phyloP scores from a whole-genome alignment of 164 flowering plant genomes.

The Akebia trifoliata region DNA sequence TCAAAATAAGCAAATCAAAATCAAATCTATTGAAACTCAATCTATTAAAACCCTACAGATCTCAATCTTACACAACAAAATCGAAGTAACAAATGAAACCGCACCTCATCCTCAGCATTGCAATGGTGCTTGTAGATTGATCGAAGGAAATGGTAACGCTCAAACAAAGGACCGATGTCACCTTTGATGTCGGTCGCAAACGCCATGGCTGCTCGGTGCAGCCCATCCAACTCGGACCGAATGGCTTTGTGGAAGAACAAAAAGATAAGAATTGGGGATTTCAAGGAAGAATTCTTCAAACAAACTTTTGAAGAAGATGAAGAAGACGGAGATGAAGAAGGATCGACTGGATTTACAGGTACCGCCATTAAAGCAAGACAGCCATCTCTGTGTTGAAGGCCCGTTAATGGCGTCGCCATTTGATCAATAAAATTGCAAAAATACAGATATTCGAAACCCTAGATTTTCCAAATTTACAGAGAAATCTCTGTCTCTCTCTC shows the following conservation, averaged over 20 bases:
- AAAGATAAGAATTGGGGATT: conserved; percentile 79
- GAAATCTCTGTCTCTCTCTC: background rate
- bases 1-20: background rate
- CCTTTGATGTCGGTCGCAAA: conserved; percentile 40
- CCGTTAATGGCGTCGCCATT: conserved; percentile 75
- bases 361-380: conserved; percentile 51
- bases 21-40: background rate
- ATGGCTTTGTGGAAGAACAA: conserved; percentile 86
- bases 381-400: conserved; percentile 35
- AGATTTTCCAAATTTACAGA: background rate
- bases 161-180: conserved; percentile 44
- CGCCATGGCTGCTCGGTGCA: conserved; percentile 60
- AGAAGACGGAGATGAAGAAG: conserved; percentile 17
- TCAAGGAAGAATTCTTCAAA: conserved; percentile 27
- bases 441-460: conserved; percentile 13
- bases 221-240: conserved; percentile 67
- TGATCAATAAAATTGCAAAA: background rate
- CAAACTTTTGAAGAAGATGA: conserved; percentile 8
- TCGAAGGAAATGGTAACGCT: conserved; percentile 59
- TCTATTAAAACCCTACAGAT: background rate
- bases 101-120: conserved; percentile 92
- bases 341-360: conserved; percentile 34
- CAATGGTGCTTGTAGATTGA: conserved; percentile 78
- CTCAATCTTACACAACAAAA: background rate
- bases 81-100: background rate